Base-by-base conservation (phyloP, 225 moss, liverwort and hornwort genomes). In the Anthoceros angustus region DNA sequence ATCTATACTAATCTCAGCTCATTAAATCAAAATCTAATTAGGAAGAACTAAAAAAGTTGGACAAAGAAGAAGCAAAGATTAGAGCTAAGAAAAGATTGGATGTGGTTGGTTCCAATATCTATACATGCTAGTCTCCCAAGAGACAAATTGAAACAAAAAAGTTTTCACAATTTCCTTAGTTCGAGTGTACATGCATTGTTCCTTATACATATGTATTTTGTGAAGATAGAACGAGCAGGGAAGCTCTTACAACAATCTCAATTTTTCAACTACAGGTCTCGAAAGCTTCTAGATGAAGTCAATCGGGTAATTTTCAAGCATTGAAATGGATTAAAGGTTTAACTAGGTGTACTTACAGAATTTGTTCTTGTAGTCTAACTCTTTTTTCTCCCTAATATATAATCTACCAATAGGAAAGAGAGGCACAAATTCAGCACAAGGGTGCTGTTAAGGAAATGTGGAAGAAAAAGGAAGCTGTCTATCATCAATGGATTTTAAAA, bases 61-160 rank as follows among this genome's bases (percentile, higher is more conserved):
- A 55, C 55, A 55, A 55, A 55, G 55, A 55, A 55, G 55, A 55
- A 55, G 55, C 55, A 55, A 55, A 55, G 23, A 55, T 55, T 55
- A 55, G 55, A 15, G 55, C 55, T 23, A 55, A 9, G 1, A 55
- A 55, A 55, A 9, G 55, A 20, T 55, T 55, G n/a, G 55, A 55
- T 18, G 55, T 55, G 55, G 55, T 55, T 18, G 23, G 55, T 20
- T 4, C 32, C 32, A 32, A 32, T 32, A 4, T 32, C 4, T 32
- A 1, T 32, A 32, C 1, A 32, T 32, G 32, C 32, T 32, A 32
- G 32, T 32, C 4, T 32, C 32, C 4, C 32, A 32, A 32, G 2
- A 1, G 2, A 32, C 32, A 32, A 4, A 32, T 4, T 4, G n/a
- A 32, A 32, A 32, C 32, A 32, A 32, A 32, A 32, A 32, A 32